Conservation (phyloP, 2,329 filamentous ascomycete genomes). For the Ramularia collo-cygni region DNA sequence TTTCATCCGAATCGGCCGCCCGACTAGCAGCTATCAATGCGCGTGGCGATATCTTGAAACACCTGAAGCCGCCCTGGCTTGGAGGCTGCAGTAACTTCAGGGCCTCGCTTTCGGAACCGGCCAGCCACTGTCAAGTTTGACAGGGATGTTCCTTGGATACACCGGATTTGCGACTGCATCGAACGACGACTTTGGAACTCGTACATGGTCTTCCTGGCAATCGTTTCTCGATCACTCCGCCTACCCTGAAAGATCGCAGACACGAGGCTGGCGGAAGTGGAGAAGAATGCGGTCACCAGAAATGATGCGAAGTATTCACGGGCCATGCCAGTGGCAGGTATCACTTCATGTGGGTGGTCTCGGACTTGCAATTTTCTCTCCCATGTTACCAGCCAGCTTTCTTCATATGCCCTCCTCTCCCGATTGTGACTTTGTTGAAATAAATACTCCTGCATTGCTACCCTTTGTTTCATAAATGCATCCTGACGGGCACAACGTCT, state of each 20-base stretch:
- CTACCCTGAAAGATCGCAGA: conserved; percentile 12
- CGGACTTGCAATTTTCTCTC: no score
- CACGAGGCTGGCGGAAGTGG: conserved; percentile 14
- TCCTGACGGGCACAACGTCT: no score
- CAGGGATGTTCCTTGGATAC: conserved; percentile 11
- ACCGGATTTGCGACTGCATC: conserved; percentile 10
- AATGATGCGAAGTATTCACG: no score
- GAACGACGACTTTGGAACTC: conserved; percentile 2
- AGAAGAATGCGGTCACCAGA: conserved; percentile 8
- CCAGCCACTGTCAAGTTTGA: conserved; percentile 3
- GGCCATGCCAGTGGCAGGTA: no score
- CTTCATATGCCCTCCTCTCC: no score
- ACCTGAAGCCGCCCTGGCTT: conserved; percentile 11
- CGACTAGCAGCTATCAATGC: conserved; percentile 9
- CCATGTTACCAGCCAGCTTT: no score
- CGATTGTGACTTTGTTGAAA: no score
- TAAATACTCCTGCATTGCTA: no score
- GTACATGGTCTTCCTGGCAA: conserved; percentile 13
- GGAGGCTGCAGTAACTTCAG: not conserved
- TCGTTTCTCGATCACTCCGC: conserved; percentile 15
- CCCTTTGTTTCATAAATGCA: no score
- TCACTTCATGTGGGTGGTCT: no score
- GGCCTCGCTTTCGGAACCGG: conserved; percentile 5
- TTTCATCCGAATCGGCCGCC: no score
- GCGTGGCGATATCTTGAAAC: conserved; percentile 13